Base-by-base conservation (phyloP, 148 eudicot species). In the Rhododendron simsii region DNA sequence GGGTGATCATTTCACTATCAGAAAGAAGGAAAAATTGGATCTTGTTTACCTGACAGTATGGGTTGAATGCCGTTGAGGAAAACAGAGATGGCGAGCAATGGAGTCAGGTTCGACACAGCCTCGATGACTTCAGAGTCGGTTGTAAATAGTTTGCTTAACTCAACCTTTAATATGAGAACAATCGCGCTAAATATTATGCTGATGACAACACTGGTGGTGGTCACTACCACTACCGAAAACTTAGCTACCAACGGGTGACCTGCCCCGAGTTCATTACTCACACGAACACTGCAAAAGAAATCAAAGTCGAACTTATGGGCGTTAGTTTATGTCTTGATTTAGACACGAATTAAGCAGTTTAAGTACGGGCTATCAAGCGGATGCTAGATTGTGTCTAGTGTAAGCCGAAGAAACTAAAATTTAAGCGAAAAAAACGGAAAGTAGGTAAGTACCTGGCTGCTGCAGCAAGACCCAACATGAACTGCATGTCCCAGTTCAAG, bases 401-500 rank as follows among this genome's bases (percentile, higher is more conserved):
- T 28, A 28, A 30, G 75, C 39, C 39, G 30, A 28, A 67, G 74
- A 11, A 61, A 23, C 69, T 1, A 18, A 55, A 55, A 4, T 18
- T 55, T 21, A 1, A 5, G 26, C 10, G 2, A 6, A 67, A 18
- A 18, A 71, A 71, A 33, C 7, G 6, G 1, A 1, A 71, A 33
- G 76, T 71, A 30, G 76, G 0, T 71, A 28, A 35, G 20, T 15
- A 92, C 93, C 92, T 92, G 88, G 93, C 93, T 44, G 90, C 93
- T 84, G 89, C 88, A 15, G 93, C 89, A 71, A 92, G 84, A 0
- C 93, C 93, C 87, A 92, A 35, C 93, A 92, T 92, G 69, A 92
- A 90, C 80, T 89, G 90, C 91, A 92, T 90, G 87, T 92, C 93
- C 91, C 91, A 91, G 87, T 91, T 91, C 85, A 87, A 85, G 67